phyloP scores from a whole-genome alignment of 805 yeast species.

The Wickerhamomyces strasburgensis region DNA sequence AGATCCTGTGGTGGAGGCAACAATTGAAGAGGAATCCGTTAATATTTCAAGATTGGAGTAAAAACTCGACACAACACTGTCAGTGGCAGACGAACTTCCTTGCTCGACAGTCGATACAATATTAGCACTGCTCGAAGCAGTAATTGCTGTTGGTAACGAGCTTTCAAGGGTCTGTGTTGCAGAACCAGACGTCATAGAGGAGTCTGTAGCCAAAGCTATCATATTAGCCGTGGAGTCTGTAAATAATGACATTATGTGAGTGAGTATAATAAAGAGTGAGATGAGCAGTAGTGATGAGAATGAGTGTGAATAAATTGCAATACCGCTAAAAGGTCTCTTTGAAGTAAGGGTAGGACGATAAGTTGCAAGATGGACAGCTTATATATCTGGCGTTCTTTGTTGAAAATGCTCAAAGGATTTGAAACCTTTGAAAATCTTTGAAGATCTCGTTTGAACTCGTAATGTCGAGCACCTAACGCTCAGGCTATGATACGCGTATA shows the following conservation, averaged over 20 bases:
- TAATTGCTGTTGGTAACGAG: constrained; percentile 6
- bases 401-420: no score
- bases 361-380: no score
- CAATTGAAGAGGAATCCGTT: constrained; percentile 17
- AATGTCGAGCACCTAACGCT: no score
- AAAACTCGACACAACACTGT: constrained; percentile 13
- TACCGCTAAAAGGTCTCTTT: no score
- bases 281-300: no score
- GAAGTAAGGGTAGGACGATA: no score
- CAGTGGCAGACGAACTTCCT: background rate
- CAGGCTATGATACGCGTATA: no score
- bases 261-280: no score
- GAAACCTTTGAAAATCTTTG: no score
- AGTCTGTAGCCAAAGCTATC: constrained; percentile 11
- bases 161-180: background rate
- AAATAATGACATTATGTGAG: constrained; percentile 4
- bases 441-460: no score
- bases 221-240: constrained; percentile 6
- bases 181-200: background rate
- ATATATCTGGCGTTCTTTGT: no score
- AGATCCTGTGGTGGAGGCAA: constrained; percentile 8
- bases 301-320: no score
- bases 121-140: constrained; percentile 4
- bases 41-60: constrained; percentile 17
- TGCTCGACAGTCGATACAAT: background rate